Percentiles rank a stretch among this genome's conserved stretches.
Conservation (phyloP, 768 basidiomycete species). For the Mycena latifolia region DNA sequence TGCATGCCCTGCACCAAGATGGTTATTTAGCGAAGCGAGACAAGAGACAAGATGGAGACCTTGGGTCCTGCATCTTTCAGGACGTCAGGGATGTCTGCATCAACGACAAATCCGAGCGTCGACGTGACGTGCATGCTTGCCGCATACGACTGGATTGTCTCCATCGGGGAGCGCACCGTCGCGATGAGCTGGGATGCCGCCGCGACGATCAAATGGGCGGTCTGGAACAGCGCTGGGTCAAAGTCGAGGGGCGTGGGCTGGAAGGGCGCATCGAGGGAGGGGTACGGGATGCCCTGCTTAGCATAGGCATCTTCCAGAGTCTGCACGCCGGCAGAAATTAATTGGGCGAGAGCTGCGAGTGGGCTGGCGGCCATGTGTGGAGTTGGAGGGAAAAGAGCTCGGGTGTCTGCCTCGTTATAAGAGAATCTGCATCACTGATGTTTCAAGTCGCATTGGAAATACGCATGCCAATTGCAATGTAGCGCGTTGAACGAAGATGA, state of each 20-base stretch:
- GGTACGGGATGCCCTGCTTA: constrained; percentile 38
- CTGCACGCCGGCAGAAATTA: constrained; percentile 40
- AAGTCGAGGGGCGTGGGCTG: constrained; percentile 39
- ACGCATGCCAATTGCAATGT: too few relatives aligned
- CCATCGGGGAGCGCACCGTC: constrained; percentile 35
- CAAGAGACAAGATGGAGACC: not conserved
- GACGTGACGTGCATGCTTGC: constrained; percentile 40
- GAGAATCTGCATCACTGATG: too few relatives aligned
- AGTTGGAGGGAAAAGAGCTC: not conserved
- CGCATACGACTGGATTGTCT: constrained; percentile 32
- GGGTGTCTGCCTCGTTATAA: too few relatives aligned
- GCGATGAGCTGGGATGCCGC: constrained; percentile 47
- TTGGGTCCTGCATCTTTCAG: constrained; percentile 47
- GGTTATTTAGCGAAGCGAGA: not conserved
- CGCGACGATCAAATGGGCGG: constrained; percentile 40
- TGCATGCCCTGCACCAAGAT: constrained; percentile 45
- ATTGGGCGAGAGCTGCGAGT: constrained; percentile 33
- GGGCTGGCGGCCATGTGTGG: constrained; percentile 23
- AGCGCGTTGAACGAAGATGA: too few relatives aligned
- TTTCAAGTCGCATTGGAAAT: too few relatives aligned
- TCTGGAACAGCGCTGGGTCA: constrained; percentile 37
- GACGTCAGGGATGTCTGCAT: constrained; percentile 51
- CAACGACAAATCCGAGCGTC: constrained; percentile 44
- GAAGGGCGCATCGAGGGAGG: constrained; percentile 43
- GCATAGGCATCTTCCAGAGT: constrained; percentile 40